Evolutionary conservation across 345 rosid genomes (phyloP), one percentile per base, ranked within the genome.

Genomic region (rapeseed (Brassica napus)): DNA sequence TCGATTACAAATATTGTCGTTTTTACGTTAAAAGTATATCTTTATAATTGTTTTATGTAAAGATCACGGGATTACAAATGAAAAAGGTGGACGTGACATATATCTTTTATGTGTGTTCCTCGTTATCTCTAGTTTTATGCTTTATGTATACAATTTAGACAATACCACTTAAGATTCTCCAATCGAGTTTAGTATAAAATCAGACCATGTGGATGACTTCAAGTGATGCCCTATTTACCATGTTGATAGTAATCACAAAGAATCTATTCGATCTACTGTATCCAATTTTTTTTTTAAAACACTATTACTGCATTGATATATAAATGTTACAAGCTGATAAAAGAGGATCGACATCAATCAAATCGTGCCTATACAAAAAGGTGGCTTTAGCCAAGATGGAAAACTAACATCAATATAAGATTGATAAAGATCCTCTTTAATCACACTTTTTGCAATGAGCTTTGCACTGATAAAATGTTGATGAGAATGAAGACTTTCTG

Each of bases 61-160:
- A 62, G 78, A 68, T 79, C 78, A 79, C 78, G 74, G 58, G 82
- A 68, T 49, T 73, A 73, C 78, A 60, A 67, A 28, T 60, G 55
- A 44, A 60, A 69, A 79, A 73, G 32, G 69, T 73, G 12, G 78
- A 79, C 73, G 34, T 60, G 82, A 73, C 74, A 79, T 52, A n/a
- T 42, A 47, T 79, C 64, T 60, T 79, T 59, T 44, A 5, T 65
- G 58, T 34, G 47, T 52, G 28, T 37, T 71, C 23, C 42, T 69
- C 63, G 26, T 70, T 18, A 76, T 65, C 66, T 30, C 34, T 39
- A 54, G 42, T 34, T 63, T 70, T 26, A 71, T 63, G 57, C 76
- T 31, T 61, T 70, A 15, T 26, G 34, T 71, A 64, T 71, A 63
- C 58, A 6, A 26, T 77, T 71, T 71, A 44, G 31, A 77, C 31